These are phyloP conservation scores for Porogramme epimiltina DNA, from an alignment of 1,284 basidiomycete genomes.

Conservation along the genomic window DNA sequence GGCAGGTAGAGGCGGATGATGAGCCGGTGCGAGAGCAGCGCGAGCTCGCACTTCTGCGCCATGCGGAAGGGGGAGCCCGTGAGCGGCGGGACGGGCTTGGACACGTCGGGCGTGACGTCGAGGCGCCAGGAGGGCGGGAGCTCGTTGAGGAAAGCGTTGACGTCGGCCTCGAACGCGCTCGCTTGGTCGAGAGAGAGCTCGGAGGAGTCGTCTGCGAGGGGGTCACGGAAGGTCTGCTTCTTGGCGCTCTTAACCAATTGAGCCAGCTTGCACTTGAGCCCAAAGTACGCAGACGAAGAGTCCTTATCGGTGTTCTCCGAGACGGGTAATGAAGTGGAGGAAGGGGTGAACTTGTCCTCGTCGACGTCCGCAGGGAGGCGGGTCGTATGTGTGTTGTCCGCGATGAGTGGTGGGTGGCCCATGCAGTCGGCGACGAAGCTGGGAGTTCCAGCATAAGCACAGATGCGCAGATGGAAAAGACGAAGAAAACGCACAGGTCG, in stretches of 20 bases:
- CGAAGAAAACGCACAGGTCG: constrained; percentile 55
- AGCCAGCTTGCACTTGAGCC: constrained; percentile 50
- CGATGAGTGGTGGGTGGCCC: constrained; percentile 58
- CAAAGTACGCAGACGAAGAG: constrained; percentile 42
- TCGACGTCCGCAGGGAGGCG: constrained; percentile 51
- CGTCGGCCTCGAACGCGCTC: constrained; percentile 52
- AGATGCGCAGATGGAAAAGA: constrained; percentile 1
- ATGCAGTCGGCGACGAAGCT: constrained; percentile 72
- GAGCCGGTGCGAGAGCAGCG: constrained; percentile 57
- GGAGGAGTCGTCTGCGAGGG: constrained; percentile 31
- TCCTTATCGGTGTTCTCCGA: constrained; percentile 34
- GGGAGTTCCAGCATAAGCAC: constrained; percentile 5
- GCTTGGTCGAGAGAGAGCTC: constrained; percentile 53
- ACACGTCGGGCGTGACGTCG: constrained; percentile 34
- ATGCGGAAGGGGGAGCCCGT: constrained; percentile 33
- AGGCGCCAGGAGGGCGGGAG: constrained; percentile 48
- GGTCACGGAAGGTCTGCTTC: constrained; percentile 44
- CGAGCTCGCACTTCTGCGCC: constrained; percentile 59
- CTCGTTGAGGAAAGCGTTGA: constrained; percentile 53
- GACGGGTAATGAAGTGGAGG: constrained; percentile 44
- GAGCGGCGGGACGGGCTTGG: constrained; percentile 16
- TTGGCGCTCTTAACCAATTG: constrained; percentile 53
- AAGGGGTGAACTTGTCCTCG: constrained; percentile 49
- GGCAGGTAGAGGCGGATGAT: constrained; percentile 69
- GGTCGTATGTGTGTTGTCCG: constrained; percentile 49